Percentiles rank a stretch among this genome's conserved stretches.
Conservation (phyloP, 768 basidiomycete genomes). For the Phylloporus sp. region DNA sequence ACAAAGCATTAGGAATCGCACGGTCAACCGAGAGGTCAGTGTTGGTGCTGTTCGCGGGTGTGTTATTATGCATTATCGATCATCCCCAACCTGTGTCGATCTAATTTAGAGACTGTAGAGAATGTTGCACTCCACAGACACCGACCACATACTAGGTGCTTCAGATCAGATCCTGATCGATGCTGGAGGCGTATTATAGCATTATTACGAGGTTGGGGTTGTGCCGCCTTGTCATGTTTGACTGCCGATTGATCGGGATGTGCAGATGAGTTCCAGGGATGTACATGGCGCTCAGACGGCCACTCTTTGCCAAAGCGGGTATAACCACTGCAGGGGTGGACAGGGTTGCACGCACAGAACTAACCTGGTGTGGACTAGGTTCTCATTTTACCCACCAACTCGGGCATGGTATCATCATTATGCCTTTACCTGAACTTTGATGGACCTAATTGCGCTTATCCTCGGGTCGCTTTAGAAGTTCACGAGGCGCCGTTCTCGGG, state of each 20-base stretch:
- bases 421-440: conserved; percentile 12
- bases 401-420: conserved; percentile 61
- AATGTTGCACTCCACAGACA: conserved; percentile 80
- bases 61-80: conserved; percentile 15
- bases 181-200: conserved; percentile 63
- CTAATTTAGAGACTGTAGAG: conserved; percentile 40
- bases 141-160: conserved; percentile 53
- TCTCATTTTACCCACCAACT: conserved; percentile 76
- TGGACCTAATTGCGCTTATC: conserved; percentile 7
- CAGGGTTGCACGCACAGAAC: conserved; percentile 50
- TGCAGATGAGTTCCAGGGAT: conserved; percentile 61
- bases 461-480: conserved; percentile 71
- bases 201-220: conserved; percentile 71
- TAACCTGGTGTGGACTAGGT: conserved; percentile 43
- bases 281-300: conserved; percentile 62
- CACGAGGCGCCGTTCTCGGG: conserved; percentile 77
- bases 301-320: conserved; percentile 53
- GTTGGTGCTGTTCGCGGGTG: conserved; percentile 78
- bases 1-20: conserved; percentile 48
- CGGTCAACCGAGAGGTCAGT: conserved; percentile 59
- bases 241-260: background rate
- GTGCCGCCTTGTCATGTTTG: background rate
- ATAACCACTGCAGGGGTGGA: conserved; percentile 55
- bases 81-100: background rate
- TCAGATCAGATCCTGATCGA: conserved; percentile 75